Base-by-base conservation (phyloP, 2,329 filamentous ascomycete genomes). In the Neurospora crassa region DNA sequence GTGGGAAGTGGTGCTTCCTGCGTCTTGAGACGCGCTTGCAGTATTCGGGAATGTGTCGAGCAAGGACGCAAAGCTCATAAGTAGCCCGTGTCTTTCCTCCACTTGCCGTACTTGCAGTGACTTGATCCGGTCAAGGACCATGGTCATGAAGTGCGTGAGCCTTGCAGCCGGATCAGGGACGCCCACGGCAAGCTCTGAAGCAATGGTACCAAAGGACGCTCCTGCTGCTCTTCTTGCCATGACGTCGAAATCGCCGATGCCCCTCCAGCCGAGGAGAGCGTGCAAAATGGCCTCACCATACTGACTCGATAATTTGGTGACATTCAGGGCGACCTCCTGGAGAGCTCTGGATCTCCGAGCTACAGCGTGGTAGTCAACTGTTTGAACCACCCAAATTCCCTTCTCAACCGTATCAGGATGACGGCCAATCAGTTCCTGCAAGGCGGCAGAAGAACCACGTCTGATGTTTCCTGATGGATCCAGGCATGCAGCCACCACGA, bases 401-500 rank as follows among this genome's bases (percentile, higher is more conserved):
- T 94, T 85, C 18, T 87, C 84, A 42, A 98, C 89, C 0, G 88
- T 94, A 76, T 97, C 91, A 0, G 96, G 95, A 80, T 99, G 95
- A 11, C 96, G 89, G 12, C 96, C 96, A 72, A 98, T 91, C 16
- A 99, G 85, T 79, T 99, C 96, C 78, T 99, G 96, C 45, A 99
- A 83, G 2, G 96, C 96, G 63, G 96, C 96, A 37, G 96, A 98
- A 40, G 95, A 91, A 3, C 95, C 96, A 75, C 96, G 89, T 69
- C 96, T 88, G 76, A 99, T 97, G 76, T 99, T 99, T 3, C 96
- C 96, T 12, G 93, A 91, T 1, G 95, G 91, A 78, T 99, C 96
- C 7, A 97, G 85, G 74, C 91, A 96, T 6, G 93, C 94, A 1
- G 93, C 89, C 14, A 92, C 88, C 0, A 97, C 88, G 16, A 99